Base-by-base conservation (phyloP, 1,284 basidiomycete genomes). In the Heterobasidion irregulare region DNA sequence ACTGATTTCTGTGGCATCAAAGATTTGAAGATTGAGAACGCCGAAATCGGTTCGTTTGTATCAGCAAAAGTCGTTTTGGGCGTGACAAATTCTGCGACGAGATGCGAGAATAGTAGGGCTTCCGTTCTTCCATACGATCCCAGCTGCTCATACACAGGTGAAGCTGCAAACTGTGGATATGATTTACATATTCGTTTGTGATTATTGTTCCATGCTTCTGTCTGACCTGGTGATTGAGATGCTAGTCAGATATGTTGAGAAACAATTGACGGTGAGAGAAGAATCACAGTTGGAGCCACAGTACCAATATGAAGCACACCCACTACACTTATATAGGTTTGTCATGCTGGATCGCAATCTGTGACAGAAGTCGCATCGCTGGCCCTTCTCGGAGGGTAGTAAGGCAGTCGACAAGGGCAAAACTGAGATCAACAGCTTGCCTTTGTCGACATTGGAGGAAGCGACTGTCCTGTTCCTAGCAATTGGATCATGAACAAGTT, bases 261-360 rank as follows among this genome's bases (percentile, higher is more conserved):
- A 35, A 16, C 38, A 48, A 8, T 32, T 43, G 41, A 19, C 19
- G 26, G 13, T 19, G 34, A 36, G 18, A 38, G 34, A 46, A 15
- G 12, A 47, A 8, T 57, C 69, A 88, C 86, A 90, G 66, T 72
- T 63, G 33, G 68, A 61, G 59, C 77, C 75, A 63, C 87, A 90
- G 62, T 90, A 90, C 77, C 80, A 89, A 64, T 84, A 88, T 0
- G 77, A 75, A 15, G 75, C 78, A 60, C 86, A 89, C 12, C 81
- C 80, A 2, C 78, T 74, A 61, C 86, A 89, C 63, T 73, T 76
- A 36, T 58, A 63, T 13, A 72, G 62, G 53, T 67, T 74, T 44
- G 79, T 65, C 13, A 44, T 56, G 13, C 59, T 62, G 1, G 52
- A 58, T 33, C 62, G 62, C 10, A 56, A 41, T 7, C 65, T 65